Evolutionary conservation across 31 red algal genomes (phyloP).

Genomic region (Porphyra umbilicalis): DNA sequence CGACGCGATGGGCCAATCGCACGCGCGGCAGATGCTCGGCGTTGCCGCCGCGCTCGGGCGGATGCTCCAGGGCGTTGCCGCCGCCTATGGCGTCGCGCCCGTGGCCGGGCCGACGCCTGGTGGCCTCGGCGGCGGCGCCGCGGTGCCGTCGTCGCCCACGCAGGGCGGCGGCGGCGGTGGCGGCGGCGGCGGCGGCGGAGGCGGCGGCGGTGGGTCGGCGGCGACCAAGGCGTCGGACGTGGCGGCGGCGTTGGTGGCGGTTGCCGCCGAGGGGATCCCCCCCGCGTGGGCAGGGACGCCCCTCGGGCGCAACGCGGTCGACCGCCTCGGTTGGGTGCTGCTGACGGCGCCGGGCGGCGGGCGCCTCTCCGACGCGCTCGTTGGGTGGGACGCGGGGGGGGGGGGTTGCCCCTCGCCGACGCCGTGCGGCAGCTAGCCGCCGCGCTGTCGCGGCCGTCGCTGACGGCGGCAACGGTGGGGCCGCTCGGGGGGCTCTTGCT

Average conservation of each 20-base stretch:
- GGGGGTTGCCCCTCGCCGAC: not conserved
- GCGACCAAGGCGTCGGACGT: slow-evolving; percentile 12
- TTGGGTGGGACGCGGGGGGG: not conserved
- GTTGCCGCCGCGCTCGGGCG: slow-evolving; percentile 46
- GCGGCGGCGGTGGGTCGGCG: slow-evolving; percentile 6
- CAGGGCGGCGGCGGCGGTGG: slow-evolving; percentile 38
- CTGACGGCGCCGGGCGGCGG: not conserved
- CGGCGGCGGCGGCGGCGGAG: slow-evolving; percentile 35
- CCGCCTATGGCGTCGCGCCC: slow-evolving; percentile 32
- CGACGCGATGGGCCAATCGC: slow-evolving; percentile 55
- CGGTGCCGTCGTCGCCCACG: no score
- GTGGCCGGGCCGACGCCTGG: not conserved
- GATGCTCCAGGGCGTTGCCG: slow-evolving; percentile 41
- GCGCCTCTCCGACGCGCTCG: not conserved
- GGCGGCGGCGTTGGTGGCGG: slow-evolving; percentile 5
- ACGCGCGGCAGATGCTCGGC: slow-evolving; percentile 36
- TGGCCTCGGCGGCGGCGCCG: slow-evolving; percentile 9
- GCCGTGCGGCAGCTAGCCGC: not conserved
- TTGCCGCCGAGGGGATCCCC: not conserved
- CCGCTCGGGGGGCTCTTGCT: not conserved
- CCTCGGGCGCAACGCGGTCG: not conserved
- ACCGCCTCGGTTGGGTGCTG: not conserved
- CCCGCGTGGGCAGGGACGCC: not conserved
- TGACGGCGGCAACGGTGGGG: not conserved
- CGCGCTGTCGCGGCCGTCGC: not conserved